Evolutionary conservation across 805 yeast species (phyloP), one percentile per base, ranked within the genome.

Genomic region (Kockiozyma suomiensis): DNA sequence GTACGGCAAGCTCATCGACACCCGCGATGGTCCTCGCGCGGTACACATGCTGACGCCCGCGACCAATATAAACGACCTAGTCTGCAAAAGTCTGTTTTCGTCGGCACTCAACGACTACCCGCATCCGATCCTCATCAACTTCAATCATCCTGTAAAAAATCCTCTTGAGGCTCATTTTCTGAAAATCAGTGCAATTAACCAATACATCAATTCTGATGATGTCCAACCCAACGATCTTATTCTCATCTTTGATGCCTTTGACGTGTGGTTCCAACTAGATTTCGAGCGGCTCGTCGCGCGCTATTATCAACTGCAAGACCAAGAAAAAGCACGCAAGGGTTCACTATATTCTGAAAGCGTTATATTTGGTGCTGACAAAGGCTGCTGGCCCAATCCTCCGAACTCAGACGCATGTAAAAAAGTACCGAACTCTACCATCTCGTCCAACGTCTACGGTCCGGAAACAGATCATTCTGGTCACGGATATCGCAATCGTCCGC

Each of bases 161-260:
- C 49, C 61, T 3, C 17, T 28, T 17, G 57, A 53, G 35, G 66
- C 65, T 7, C 66, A 65, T 42, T 66, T 59, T 32, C 51, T 47
- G 12, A 62, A 62, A 48, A 46, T 62, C 35, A 41, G 33, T 26
- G 64, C 66, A n/a, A 59, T 62, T 17, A n/a, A 59, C 46, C 58
- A 55, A 15, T 55, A 55, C 41, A 58, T 62, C 38, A n/a, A 54
- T 10, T 37, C 43, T 2, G 42, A 58, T 41, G 50, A 43, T 17
- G 43, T 58, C 26, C 42, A 50, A 15, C 42, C 53, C 0, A 43
- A 58, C 49, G 65, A 61, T 15, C 40, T 49, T 19, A 53, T 56
- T n/a, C 40, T 62, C 23, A 59, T 62, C 30, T 51, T 54, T 43
- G 66, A 62, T 35, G 63, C 66, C n/a, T 62, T 50, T 47, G 66